Percentiles rank a stretch among this genome's conserved stretches.
Evolutionary conservation across 257 asterid species (phyloP).

Genomic region (Rauvolfia tetraphylla): DNA sequence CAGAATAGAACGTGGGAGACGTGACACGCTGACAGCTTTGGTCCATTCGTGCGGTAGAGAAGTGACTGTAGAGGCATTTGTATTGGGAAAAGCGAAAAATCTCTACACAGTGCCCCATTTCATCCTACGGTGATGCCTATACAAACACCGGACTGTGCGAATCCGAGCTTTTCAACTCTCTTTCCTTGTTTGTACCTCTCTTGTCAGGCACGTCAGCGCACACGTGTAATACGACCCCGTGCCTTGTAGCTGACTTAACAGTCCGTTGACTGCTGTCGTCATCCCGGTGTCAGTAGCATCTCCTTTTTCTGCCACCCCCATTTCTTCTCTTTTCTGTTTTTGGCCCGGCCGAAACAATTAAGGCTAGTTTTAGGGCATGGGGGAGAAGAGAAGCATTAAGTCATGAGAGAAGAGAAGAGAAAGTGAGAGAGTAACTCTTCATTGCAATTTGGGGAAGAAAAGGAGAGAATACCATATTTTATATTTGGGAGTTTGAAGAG

Average conservation of each 20-base stretch:
- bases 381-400: too few species aligned
- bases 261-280: constrained; percentile 12
- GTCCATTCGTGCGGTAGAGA: constrained; percentile 18
- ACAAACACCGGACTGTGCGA: too few species aligned
- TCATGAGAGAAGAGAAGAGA: too few species aligned
- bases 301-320: neutral
- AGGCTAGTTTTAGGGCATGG: too few species aligned
- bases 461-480: too few species aligned
- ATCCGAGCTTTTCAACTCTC: too few species aligned
- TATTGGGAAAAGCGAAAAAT: constrained; percentile 4
- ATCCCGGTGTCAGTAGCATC: constrained; percentile 6
- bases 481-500: too few species aligned
- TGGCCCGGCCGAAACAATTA: neutral
- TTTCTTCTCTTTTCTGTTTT: neutral
- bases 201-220: constrained; percentile 1
- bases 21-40: constrained; percentile 10
- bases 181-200: neutral
- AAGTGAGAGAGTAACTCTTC: too few species aligned
- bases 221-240: constrained; percentile 16
- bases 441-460: too few species aligned
- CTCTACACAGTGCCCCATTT: too few species aligned
- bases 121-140: neutral
- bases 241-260: neutral
- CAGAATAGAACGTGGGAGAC: constrained; percentile 4
- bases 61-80: neutral